Percentiles rank a stretch among this genome's conserved stretches.
Conservation (phyloP, 495 filamentous ascomycete species). For the Xylona heveae region DNA sequence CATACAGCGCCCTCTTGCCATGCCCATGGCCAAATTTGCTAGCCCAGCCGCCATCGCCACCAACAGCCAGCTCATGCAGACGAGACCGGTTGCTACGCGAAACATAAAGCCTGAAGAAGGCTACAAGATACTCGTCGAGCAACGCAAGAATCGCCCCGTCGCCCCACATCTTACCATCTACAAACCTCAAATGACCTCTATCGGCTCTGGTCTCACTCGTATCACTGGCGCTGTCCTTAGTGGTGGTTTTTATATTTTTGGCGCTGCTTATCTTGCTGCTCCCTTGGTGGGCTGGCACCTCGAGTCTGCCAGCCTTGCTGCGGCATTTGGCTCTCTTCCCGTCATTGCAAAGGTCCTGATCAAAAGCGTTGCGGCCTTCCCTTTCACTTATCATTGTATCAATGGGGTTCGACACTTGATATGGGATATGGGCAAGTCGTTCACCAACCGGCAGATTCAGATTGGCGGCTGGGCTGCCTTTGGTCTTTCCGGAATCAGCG, state of each 20-base stretch:
- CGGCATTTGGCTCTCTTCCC: conserved; percentile 54
- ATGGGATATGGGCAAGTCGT: conserved; percentile 57
- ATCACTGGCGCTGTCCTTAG: conserved; percentile 57
- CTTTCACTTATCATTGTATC: conserved; percentile 69
- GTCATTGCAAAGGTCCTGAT: conserved; percentile 41
- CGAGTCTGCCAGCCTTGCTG: conserved; percentile 57
- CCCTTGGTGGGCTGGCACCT: conserved; percentile 71
- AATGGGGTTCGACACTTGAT: conserved; percentile 82
- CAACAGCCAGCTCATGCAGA: no score
- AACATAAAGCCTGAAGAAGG: conserved; percentile 33
- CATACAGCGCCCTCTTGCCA: no score
- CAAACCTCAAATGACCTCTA: conserved; percentile 73
- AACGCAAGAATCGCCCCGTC: conserved; percentile 70
- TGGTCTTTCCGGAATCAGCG: conserved; percentile 39
- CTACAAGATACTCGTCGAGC: conserved; percentile 49
- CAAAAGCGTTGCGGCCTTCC: conserved; percentile 55
- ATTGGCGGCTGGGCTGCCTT: conserved; percentile 56
- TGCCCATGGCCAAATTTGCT: no score
- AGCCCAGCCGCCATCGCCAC: no score
- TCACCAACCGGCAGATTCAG: conserved; percentile 50
- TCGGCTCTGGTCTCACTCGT: conserved; percentile 48
- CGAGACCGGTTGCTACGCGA: conserved; percentile 36
- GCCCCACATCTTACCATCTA: conserved; percentile 83
- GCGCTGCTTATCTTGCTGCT: conserved; percentile 59
- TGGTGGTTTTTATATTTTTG: conserved; percentile 65